Evolutionary conservation across 169 alveolate genomes (phyloP), one percentile per base, ranked within the genome.

Genomic region (Cryptosporidium bovis): DNA sequence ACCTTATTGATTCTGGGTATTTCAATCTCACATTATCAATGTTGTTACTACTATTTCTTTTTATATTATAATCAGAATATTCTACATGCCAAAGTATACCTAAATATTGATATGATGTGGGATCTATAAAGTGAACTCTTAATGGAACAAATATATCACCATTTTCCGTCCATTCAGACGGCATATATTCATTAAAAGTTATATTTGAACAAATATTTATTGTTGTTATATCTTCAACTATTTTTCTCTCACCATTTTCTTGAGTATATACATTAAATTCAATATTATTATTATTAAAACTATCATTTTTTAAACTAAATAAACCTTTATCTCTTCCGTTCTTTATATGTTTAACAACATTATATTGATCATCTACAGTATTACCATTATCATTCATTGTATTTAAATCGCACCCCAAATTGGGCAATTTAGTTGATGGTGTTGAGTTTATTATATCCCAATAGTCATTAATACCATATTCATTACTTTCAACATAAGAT

Each of bases 1-100:
- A 31, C 51, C 56, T 56, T 27, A 58, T 12, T 4, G 87, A 77
- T 4, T 40, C 29, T 18, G 87, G 87, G 56, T 33, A 31, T 8
- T 68, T 64, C 29, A 77, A 27, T 60, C 64, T 60, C 12, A 60
- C 27, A 12, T n/a, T n/a, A 31, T 33, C 16, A 33, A 2, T 48
- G n/a, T 6, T 20, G n/a, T 34, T 51, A 24, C 36, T 40, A 8
- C 7, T 15, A 10, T 18, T 34, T 6, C 6, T 33, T 33, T 33
- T 62, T 3, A n/a, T 16, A 34, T 8, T 60, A 12, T 44, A 24
- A 13, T 71, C 69, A 15, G 69, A 46, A 48, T 60, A 77, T 4
- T 77, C 87, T 7, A 77, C 71, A 60, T 77, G 87, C 87, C 87
- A 77, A 33, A 77, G 64, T 27, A 77, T 60, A 10, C 87, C 87